Conservation (phyloP, 306 rosid species). For the Coriaria nepalensis region DNA sequence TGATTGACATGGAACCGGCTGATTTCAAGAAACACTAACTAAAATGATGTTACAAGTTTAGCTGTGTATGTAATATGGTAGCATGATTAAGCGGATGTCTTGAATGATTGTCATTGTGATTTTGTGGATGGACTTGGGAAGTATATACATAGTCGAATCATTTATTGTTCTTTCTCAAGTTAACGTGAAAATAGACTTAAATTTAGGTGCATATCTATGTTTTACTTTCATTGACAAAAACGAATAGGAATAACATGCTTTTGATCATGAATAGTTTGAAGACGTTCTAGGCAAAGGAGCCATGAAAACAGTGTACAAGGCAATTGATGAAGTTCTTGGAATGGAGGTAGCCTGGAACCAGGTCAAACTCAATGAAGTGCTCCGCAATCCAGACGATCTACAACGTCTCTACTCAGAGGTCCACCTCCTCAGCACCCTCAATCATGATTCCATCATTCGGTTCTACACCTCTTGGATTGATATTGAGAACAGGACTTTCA, state of each 20-base stretch:
- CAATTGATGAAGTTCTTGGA: slow-evolving; percentile 73
- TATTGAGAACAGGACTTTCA: slow-evolving; percentile 53
- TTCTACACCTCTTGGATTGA: slow-evolving; percentile 85
- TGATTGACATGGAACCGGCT: no score
- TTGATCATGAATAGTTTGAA: slow-evolving; percentile 30
- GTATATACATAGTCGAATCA: no score
- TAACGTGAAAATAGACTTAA: neutral
- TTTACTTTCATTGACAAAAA: neutral
- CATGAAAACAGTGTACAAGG: slow-evolving; percentile 79
- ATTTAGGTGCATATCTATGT: neutral
- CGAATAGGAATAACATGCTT: neutral
- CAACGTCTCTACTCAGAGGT: slow-evolving; percentile 86
- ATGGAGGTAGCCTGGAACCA: slow-evolving; percentile 92
- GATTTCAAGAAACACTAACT: no score
- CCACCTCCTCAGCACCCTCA: slow-evolving; percentile 83
- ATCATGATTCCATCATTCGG: slow-evolving; percentile 53
- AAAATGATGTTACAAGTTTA: no score
- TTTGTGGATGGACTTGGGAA: no score
- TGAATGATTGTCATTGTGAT: no score
- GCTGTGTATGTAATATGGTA: no score
- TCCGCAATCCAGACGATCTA: slow-evolving; percentile 58
- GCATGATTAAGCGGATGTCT: no score
- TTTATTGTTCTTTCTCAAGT: no score
- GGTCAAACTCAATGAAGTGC: slow-evolving; percentile 54
- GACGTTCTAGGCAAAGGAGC: slow-evolving; percentile 90